These are phyloP conservation scores for Podospora didyma DNA, from an alignment of 495 filamentous ascomycete genomes.

Conservation along the genomic window DNA sequence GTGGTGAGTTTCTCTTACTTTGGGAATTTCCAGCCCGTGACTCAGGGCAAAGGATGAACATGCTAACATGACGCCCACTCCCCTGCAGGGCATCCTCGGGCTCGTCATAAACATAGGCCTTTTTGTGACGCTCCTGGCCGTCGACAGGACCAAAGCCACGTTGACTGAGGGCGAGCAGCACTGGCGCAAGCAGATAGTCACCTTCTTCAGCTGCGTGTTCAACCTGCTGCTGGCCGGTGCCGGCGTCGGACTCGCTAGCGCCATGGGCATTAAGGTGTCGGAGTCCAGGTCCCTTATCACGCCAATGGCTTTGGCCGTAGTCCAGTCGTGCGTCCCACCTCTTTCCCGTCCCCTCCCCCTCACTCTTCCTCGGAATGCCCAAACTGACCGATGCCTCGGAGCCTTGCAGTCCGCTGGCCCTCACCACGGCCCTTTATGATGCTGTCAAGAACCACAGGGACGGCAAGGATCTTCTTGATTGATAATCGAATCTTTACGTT, in stretches of 20 bases:
- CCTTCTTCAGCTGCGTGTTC: constrained; percentile 22
- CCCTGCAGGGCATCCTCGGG: constrained; percentile 20
- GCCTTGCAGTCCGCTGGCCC: constrained; percentile 13
- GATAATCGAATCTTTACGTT: neutral
- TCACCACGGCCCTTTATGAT: constrained; percentile 22
- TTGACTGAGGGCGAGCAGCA: constrained; percentile 30
- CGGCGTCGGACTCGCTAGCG: constrained; percentile 18
- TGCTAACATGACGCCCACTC: neutral
- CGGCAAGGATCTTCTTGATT: constrained; percentile 27
- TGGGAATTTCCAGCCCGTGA: no score
- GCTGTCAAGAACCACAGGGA: constrained; percentile 27
- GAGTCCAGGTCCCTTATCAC: constrained; percentile 20
- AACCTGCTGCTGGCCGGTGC: constrained; percentile 25
- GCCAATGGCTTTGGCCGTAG: constrained; percentile 17
- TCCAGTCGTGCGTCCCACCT: constrained; percentile 25
- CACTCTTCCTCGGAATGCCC: neutral
- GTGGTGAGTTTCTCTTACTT: constrained; percentile 14
- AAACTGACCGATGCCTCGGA: constrained; percentile 2
- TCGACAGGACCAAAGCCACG: constrained; percentile 16
- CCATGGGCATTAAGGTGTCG: constrained; percentile 14
- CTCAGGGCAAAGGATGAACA: neutral
- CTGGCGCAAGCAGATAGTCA: constrained; percentile 26
- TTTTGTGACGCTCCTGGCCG: constrained; percentile 17
- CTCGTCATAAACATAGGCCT: constrained; percentile 20
- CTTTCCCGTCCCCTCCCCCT: neutral